Evolutionary conservation across 73 alveolate genomes (phyloP).

Genomic region (Uronychia binucleata): DNA sequence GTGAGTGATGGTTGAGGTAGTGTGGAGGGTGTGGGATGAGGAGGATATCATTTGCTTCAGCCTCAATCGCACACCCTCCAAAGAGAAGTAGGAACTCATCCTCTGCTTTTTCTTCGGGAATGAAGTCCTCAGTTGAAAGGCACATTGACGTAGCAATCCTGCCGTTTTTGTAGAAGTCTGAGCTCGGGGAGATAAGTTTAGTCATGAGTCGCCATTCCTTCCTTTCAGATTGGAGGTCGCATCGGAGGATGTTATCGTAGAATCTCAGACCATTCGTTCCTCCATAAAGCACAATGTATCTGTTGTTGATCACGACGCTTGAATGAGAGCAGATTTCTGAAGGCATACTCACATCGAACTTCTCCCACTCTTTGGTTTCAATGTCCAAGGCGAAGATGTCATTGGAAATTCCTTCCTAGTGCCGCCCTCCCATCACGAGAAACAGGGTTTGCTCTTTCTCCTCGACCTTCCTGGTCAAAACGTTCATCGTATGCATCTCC

Average conservation of each 20-base stretch:
- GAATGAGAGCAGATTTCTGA: slow-evolving; percentile 42
- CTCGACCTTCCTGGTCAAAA: not conserved
- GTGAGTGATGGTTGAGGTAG: too few species aligned
- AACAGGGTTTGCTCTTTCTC: slow-evolving; percentile 13
- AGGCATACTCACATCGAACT: slow-evolving; percentile 21
- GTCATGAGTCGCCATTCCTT: slow-evolving; percentile 55
- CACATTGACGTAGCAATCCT: slow-evolving; percentile 34
- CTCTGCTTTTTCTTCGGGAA: slow-evolving; percentile 5
- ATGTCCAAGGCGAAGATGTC: slow-evolving; percentile 17
- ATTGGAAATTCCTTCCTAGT: slow-evolving; percentile 22
- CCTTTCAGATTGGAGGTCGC: slow-evolving; percentile 10
- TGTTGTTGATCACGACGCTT: slow-evolving; percentile 28
- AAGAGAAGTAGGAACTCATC: slow-evolving; percentile 26
- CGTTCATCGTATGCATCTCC: slow-evolving; percentile 58
- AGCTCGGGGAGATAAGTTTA: slow-evolving; percentile 5
- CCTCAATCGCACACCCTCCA: slow-evolving; percentile 34
- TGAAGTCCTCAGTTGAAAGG: not conserved
- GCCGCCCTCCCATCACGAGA: slow-evolving; percentile 48
- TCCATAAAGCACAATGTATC: slow-evolving; percentile 36
- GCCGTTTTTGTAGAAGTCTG: slow-evolving; percentile 52
- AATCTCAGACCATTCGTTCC: slow-evolving; percentile 56
- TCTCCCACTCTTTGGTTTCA: slow-evolving; percentile 4
- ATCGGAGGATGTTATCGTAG: slow-evolving; percentile 40
- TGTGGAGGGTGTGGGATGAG: too few species aligned
- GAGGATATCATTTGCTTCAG: not conserved